Evolutionary conservation across 108 stramenopile species (phyloP).

Genomic region (Nitzschia putrida): DNA sequence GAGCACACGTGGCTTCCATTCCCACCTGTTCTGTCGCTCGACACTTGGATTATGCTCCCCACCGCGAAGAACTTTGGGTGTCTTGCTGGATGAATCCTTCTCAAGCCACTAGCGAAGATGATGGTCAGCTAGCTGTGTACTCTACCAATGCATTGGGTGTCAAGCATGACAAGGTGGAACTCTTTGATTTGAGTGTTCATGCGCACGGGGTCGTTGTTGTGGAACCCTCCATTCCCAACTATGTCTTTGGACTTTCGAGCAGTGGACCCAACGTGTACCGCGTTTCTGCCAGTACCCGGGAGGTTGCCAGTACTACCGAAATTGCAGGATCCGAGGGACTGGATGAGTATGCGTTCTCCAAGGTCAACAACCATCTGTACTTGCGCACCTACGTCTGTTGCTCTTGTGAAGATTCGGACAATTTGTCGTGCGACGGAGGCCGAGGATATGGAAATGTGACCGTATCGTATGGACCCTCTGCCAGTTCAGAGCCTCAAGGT

Average conservation of each 20-base stretch:
- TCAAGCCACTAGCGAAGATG: neutral
- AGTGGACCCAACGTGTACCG: neutral
- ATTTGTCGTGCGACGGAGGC: neutral
- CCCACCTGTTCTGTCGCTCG: neutral
- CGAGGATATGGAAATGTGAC: neutral
- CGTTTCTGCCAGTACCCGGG: neutral
- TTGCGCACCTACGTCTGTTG: neutral
- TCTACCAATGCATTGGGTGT: neutral
- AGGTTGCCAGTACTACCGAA: neutral
- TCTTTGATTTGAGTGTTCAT: neutral
- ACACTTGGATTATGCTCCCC: neutral
- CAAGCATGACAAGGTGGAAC: neutral
- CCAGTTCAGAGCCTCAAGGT: neutral
- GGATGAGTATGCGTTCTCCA: neutral
- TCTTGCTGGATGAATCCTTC: neutral
- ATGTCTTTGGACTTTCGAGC: neutral
- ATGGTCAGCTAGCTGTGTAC: neutral
- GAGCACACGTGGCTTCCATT: neutral
- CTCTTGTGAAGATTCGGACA: neutral
- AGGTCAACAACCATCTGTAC: neutral
- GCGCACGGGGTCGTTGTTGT: neutral
- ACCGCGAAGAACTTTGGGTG: neutral
- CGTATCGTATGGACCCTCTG: neutral
- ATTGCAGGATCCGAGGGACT: neutral
- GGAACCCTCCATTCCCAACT: neutral